Evolutionary conservation across 345 rosid species (phyloP).

Genomic region (Gynandropsis gynandra): DNA sequence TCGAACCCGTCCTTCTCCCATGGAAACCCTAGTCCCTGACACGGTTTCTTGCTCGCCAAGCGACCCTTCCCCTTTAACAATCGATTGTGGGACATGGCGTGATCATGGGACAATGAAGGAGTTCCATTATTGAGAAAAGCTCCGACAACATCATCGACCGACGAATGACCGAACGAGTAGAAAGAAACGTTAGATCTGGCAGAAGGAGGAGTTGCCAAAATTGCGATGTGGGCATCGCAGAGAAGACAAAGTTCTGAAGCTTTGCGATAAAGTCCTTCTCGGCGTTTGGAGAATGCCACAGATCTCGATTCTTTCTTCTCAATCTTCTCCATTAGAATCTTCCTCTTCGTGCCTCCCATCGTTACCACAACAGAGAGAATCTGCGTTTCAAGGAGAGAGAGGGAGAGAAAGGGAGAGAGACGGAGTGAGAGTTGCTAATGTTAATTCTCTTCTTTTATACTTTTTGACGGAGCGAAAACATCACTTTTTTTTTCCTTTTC

Average conservation of each 20-base stretch:
- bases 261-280: conserved; percentile 20
- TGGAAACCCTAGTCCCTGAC: too few species aligned
- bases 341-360: conserved; percentile 20
- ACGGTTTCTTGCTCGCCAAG: too few species aligned
- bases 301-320: neutral
- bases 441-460: too few species aligned
- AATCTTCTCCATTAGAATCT: neutral
- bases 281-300: conserved; percentile 18
- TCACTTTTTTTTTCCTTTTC: too few species aligned
- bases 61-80: too few species aligned
- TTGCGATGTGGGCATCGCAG: conserved; percentile 12
- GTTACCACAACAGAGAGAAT: too few species aligned
- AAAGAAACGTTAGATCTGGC: conserved; percentile 5
- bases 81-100: too few species aligned
- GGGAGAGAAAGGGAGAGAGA: neutral
- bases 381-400: conserved; percentile 2
- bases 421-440: too few species aligned
- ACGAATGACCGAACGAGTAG: conserved; percentile 23
- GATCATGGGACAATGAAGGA: too few species aligned
- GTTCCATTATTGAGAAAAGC: conserved; percentile 10
- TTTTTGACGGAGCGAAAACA: too few species aligned
- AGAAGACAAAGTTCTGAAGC: conserved; percentile 15
- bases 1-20: too few species aligned
- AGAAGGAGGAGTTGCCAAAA: conserved; percentile 12
- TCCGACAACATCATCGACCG: conserved; percentile 14